Evolutionary conservation across 345 rosid species (phyloP), one percentile per base, ranked within the genome.

Genomic region (Ceriops tagal): DNA sequence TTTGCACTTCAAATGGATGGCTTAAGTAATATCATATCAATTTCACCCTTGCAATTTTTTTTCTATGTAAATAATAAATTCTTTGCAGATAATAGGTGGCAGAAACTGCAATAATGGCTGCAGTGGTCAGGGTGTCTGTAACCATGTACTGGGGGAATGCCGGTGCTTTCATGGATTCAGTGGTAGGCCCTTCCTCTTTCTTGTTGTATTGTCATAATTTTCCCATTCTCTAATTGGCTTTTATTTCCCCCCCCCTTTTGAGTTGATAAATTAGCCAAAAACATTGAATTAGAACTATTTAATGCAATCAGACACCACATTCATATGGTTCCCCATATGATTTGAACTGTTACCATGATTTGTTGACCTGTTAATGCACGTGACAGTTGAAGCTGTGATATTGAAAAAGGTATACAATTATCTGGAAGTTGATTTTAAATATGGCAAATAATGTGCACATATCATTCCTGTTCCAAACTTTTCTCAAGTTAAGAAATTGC

Each of bases 91-190:
- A 66, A 81, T 90, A 53, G 87, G 93, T 77, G 93, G 96, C 59
- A 83, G 65, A 62, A 77, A 71, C 76, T 95, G 99, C 87, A 32
- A 81, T 69, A 73, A 76, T 73, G 83, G 84, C 53, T 92, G 99
- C 65, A 85, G 85, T 68, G 92, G 92, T 58, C 92, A 84, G 75
- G 98, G 99, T 71, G 89, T 92, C 69, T 95, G 98, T 77, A 95
- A 92, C 77, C 79, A 55, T 78, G 92, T 88, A 77, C 75, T 88
- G 67, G 99, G 96, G 34, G 72, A 81, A 19, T 95, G 99, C 49
- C 75, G 89, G 19, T 92, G 98, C 88, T 95, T 92, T 79, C 96
- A 90, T 74, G 99, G 99, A 66, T 92, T 67, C 73, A 79, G 61
- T 53, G 98, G 97, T 90, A 85, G 86, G 62, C 8, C 28, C 19